Evolutionary conservation across 805 yeast genomes (phyloP).

Genomic region (Sugiyamaella smithiae): DNA sequence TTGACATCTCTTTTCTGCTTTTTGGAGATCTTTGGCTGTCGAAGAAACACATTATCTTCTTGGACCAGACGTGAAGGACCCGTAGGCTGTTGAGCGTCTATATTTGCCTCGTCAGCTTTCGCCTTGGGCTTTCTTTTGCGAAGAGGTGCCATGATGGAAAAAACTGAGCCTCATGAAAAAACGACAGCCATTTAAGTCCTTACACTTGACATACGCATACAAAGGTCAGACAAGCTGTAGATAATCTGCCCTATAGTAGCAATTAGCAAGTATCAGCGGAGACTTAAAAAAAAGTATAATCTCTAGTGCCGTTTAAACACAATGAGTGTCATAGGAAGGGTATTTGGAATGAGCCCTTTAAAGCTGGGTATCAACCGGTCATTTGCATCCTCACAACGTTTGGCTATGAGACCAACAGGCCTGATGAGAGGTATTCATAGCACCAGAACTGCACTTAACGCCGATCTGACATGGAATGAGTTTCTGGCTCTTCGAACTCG

Average conservation of each 20-base stretch:
- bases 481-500: conserved; percentile 74
- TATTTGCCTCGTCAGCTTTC: background rate
- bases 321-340: background rate
- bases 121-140: conserved; percentile 2
- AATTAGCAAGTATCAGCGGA: too few relatives aligned
- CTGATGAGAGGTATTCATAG: background rate
- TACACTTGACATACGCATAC: too few relatives aligned
- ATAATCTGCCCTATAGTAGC: too few relatives aligned
- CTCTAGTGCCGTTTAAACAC: too few relatives aligned
- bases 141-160: conserved; percentile 1
- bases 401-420: background rate
- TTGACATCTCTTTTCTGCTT: conserved; percentile 25
- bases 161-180: conserved; percentile 2
- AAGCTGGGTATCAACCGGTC: background rate
- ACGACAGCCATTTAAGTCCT: background rate
- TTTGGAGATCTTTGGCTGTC: conserved; percentile 21
- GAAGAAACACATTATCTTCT: conserved; percentile 19
- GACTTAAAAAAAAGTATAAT: too few relatives aligned
- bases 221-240: too few relatives aligned
- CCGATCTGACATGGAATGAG: conserved; percentile 65
- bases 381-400: background rate
- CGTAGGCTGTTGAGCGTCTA: background rate
- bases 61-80: background rate
- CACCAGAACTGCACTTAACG: background rate
- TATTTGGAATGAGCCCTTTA: background rate